Evolutionary conservation across 805 yeast species (phyloP).

Genomic region (Cyberlindnera maritima): DNA sequence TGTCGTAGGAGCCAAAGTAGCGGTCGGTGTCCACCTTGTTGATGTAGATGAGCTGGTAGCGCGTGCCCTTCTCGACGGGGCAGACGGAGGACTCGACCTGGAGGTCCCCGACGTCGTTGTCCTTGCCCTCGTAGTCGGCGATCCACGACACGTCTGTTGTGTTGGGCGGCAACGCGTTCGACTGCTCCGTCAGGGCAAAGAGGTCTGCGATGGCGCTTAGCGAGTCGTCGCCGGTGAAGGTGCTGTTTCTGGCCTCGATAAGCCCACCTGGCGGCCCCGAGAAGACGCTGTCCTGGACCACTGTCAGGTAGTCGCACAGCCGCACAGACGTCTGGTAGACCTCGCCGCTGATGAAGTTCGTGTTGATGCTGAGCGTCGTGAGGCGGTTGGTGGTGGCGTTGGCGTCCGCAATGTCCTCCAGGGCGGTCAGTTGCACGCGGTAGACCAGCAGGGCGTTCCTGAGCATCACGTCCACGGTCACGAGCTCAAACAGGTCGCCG

Average conservation of each 20-base stretch:
- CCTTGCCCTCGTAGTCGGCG: constrained; percentile 2
- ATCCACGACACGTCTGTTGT: constrained; percentile 1
- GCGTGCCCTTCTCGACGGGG: constrained; percentile 30
- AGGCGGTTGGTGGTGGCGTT: constrained; percentile 2
- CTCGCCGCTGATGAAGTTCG: constrained; percentile 7
- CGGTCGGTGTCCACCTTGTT: constrained; percentile 26
- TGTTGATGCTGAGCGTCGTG: constrained; percentile 5
- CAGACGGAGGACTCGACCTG: constrained; percentile 10
- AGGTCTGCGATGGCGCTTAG: constrained; percentile 1
- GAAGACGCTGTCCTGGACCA: constrained; percentile 4
- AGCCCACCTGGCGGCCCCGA: constrained; percentile 4
- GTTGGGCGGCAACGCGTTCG: background rate
- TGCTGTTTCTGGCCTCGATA: background rate
- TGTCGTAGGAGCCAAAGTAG: constrained; percentile 44
- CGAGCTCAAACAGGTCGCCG: background rate
- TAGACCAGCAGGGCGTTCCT: constrained; percentile 1
- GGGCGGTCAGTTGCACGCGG: constrained; percentile 5
- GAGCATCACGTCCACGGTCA: constrained; percentile 5
- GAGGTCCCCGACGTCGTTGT: background rate
- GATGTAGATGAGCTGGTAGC: constrained; percentile 26
- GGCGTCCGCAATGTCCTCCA: background rate
- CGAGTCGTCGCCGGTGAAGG: constrained; percentile 3
- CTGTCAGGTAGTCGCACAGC: constrained; percentile 7
- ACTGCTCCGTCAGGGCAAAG: background rate
- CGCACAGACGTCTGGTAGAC: constrained; percentile 1